phyloP scores from a whole-genome alignment of 1,139 yeast genomes.

The Blastobotrys buckinghamii region DNA sequence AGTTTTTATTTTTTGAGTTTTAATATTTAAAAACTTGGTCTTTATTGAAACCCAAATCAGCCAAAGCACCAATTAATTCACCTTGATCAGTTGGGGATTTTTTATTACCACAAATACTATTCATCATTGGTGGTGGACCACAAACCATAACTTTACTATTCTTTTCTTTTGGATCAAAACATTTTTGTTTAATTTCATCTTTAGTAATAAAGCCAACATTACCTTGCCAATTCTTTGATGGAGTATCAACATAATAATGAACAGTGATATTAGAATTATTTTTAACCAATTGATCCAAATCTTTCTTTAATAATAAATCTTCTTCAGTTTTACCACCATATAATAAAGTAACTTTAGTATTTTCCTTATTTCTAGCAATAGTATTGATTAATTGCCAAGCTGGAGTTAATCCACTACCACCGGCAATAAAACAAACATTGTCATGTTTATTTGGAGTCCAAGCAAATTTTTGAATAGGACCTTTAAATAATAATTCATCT shows the following conservation, averaged over 20 bases:
- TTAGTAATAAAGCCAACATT: slow-evolving; percentile 65
- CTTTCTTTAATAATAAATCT: slow-evolving; percentile 73
- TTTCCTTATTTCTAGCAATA: slow-evolving; percentile 56
- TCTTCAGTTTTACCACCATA: slow-evolving; percentile 73
- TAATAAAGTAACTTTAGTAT: slow-evolving; percentile 74
- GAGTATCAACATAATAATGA: slow-evolving; percentile 74
- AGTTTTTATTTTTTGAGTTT: too few relatives aligned
- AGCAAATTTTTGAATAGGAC: slow-evolving; percentile 89
- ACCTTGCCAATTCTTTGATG: slow-evolving; percentile 47
- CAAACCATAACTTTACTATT: slow-evolving; percentile 69
- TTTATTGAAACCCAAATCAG: slow-evolving; percentile 82
- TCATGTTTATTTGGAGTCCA: slow-evolving; percentile 85
- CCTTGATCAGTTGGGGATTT: slow-evolving; percentile 90
- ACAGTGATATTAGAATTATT: slow-evolving; percentile 73
- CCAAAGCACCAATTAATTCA: slow-evolving; percentile 80
- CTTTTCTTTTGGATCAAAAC: slow-evolving; percentile 54
- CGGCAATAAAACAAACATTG: slow-evolving; percentile 80
- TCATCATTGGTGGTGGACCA: slow-evolving; percentile 84
- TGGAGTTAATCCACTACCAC: slow-evolving; percentile 96
- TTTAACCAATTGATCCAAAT: slow-evolving; percentile 60
- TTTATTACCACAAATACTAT: slow-evolving; percentile 83
- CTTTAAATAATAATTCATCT: slow-evolving; percentile 87
- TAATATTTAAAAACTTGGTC: slow-evolving; percentile 89
- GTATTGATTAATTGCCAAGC: slow-evolving; percentile 67
- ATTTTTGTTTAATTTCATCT: slow-evolving; percentile 50